Evolutionary conservation across 139 green algal genomes (phyloP).

Genomic region (Tetradesmus lagerheimii): DNA sequence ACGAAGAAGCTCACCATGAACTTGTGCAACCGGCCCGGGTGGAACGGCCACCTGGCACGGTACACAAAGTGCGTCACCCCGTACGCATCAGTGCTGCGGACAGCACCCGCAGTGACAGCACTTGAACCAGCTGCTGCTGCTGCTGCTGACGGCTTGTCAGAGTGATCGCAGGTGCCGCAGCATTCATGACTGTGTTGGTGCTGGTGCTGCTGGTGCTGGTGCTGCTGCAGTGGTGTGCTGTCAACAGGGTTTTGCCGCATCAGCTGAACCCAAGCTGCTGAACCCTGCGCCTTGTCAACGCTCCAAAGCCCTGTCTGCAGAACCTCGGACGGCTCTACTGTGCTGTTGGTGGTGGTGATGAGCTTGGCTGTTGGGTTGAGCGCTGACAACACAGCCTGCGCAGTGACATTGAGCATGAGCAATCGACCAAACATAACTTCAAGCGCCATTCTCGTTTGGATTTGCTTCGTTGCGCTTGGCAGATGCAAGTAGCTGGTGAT

Average conservation of each 20-base stretch:
- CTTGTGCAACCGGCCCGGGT: slow-evolving; percentile 74
- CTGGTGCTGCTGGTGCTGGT: slow-evolving; percentile 25
- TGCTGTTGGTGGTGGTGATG: slow-evolving; percentile 48
- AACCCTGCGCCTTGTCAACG: slow-evolving; percentile 67
- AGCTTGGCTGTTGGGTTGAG: slow-evolving; percentile 74
- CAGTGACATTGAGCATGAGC: not conserved
- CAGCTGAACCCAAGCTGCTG: slow-evolving; percentile 74
- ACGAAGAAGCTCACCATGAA: slow-evolving; percentile 65
- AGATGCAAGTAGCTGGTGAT: too few relatives aligned
- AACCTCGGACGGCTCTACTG: slow-evolving; percentile 56
- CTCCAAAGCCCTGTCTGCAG: slow-evolving; percentile 71
- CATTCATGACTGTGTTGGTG: not conserved
- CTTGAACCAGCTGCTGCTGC: slow-evolving; percentile 14
- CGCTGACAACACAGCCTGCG: slow-evolving; percentile 55
- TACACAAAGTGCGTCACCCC: slow-evolving; percentile 85
- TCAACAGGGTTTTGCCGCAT: not conserved
- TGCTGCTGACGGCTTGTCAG: not conserved
- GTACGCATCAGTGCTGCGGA: slow-evolving; percentile 73
- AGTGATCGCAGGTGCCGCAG: not conserved
- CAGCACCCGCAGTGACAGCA: slow-evolving; percentile 64
- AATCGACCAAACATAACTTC: not conserved
- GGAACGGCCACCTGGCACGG: slow-evolving; percentile 76
- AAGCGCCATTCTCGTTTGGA: too few relatives aligned
- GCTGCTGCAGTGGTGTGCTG: not conserved
- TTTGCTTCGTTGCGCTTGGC: too few relatives aligned